Conservation (phyloP, 768 basidiomycete species). For the Pulveroboletus ravenelii region DNA sequence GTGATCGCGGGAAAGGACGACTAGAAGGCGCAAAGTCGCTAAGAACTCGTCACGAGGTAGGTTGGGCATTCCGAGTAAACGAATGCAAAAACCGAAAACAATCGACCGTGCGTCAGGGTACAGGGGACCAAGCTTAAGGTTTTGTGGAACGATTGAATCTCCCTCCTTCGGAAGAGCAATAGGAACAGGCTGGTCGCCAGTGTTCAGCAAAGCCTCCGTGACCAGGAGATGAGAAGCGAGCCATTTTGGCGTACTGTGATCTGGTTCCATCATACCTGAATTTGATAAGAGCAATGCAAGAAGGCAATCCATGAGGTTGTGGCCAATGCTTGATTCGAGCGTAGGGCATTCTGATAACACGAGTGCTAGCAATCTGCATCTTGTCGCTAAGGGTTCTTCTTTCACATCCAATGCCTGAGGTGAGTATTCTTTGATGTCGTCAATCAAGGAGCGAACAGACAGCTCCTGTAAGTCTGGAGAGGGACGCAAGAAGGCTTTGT, state of each 20-base stretch:
- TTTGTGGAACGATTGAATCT: constrained; percentile 51
- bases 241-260: constrained; percentile 75
- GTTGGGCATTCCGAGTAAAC: constrained; percentile 58
- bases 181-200: constrained; percentile 65
- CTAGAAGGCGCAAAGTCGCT: constrained; percentile 75
- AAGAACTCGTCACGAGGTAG: constrained; percentile 79
- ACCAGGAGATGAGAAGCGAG: constrained; percentile 81
- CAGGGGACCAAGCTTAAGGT: constrained; percentile 54
- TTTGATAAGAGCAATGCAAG: constrained; percentile 62
- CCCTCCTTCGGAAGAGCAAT: constrained; percentile 67
- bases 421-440: constrained; percentile 70
- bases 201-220: constrained; percentile 74
- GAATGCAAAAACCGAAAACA: constrained; percentile 73
- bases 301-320: constrained; percentile 63
- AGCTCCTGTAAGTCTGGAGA: constrained; percentile 54
- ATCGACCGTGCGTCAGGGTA: constrained; percentile 57
- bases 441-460: constrained; percentile 68
- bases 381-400: constrained; percentile 73
- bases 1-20: constrained; percentile 76
- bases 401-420: constrained; percentile 60
- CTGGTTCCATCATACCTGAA: constrained; percentile 44
- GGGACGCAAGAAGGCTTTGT: constrained; percentile 71
- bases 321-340: constrained; percentile 49
- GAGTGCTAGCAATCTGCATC: constrained; percentile 82
- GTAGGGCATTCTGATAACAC: constrained; percentile 73